Base-by-base conservation (phyloP, 176 grass and related monocot species). In the Oryza glumipatula region DNA sequence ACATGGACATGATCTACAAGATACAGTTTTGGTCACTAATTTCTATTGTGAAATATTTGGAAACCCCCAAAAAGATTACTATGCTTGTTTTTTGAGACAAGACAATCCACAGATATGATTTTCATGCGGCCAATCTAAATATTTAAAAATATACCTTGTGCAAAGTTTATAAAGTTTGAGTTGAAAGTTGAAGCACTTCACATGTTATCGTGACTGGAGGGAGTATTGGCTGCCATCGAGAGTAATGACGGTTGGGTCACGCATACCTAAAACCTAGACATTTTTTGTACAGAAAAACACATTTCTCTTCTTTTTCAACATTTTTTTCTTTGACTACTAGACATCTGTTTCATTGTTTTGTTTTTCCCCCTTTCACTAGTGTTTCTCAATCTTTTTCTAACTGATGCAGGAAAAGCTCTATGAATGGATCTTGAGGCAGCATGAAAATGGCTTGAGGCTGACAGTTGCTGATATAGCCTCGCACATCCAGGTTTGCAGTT, bases 381-480 rank as follows among this genome's bases (percentile, higher is more conserved):
- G 9, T 13, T 33, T 36, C 7, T 19, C 5, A 44, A 87, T 14
- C 19, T 82, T 14, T 78, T 21, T 71, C 64, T 41, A 7, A 48
- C 43, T 80, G 78, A 77, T 87, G 51, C 86, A 94, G 89, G 92
- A 91, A 77, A 94, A 94, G 45, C 86, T 94, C 22, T 91, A 94
- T 24, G 86, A 91, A 76, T 94, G 92, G 89, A 91, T 94, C 23
- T 81, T 85, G 44, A 89, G 84, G 67, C 81, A 89, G 84, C 89
- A 94, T 10, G 89, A 91, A 73, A 86, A 85, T 61, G 89, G 89
- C 7, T 85, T 83, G 82, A 91, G 81, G 69, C 67, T 94, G 33
- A 89, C 89, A 65, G 68, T 89, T 66, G 87, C 51, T 72, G 89
- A 89, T 71, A 76, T 94, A 72, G 84, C 87, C 61, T 73, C 89